These are phyloP conservation scores for Yamadazyma sp. DNA, from an alignment of 1,139 yeast genomes.

Conservation along the genomic window DNA sequence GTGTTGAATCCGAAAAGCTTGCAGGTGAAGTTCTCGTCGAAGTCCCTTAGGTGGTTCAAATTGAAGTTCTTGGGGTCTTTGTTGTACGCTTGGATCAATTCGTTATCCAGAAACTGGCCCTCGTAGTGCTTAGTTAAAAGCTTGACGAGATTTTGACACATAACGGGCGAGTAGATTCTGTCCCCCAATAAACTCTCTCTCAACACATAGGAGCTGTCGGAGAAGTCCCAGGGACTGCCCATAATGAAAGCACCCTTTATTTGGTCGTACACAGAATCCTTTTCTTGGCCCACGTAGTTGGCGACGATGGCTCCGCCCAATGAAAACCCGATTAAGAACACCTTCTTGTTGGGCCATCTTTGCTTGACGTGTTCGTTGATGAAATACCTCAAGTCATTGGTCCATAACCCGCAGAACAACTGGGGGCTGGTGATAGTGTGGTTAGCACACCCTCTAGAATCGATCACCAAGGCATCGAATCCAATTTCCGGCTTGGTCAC, in stretches of 20 bases:
- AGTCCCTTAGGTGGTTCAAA: conserved; percentile 36
- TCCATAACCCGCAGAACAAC: conserved; percentile 60
- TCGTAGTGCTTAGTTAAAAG: conserved; percentile 45
- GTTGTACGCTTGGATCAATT: conserved; percentile 28
- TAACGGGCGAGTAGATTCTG: conserved; percentile 51
- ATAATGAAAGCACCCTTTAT: conserved; percentile 51
- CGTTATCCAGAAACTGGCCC: conserved; percentile 28
- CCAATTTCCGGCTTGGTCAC: conserved; percentile 33
- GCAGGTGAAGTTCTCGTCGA: conserved; percentile 55
- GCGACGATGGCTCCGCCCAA: conserved; percentile 58
- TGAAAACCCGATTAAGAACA: conserved; percentile 56
- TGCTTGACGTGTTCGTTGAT: conserved; percentile 45
- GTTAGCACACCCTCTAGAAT: conserved; percentile 62
- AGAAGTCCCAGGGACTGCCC: conserved; percentile 61
- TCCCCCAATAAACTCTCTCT: conserved; percentile 44
- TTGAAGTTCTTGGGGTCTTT: conserved; percentile 35
- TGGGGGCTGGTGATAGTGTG: conserved; percentile 60
- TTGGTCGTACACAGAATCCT: conserved; percentile 29
- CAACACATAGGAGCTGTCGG: conserved; percentile 45
- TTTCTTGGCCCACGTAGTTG: conserved; percentile 58
- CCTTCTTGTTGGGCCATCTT: conserved; percentile 50
- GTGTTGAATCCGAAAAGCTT: conserved; percentile 54
- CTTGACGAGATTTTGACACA: conserved; percentile 50
- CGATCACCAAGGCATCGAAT: conserved; percentile 56
- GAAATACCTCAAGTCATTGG: conserved; percentile 57